phyloP scores from a whole-genome alignment of 208 protist genomes.

The Acanthamoeba culbertsoni region DNA sequence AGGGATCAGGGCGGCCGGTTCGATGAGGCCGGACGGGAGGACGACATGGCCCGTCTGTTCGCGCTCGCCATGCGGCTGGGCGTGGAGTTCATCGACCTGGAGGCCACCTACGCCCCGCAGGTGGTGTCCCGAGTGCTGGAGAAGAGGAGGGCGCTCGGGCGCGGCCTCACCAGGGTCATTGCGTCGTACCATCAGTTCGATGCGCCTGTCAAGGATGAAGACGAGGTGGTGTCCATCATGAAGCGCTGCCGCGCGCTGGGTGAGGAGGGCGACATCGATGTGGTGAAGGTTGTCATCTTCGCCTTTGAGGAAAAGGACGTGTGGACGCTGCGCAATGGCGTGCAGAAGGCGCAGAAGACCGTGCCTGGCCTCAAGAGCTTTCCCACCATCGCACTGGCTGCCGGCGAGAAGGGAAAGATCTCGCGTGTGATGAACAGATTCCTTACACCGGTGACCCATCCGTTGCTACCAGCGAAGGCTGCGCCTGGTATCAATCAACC shows the following conservation, averaged over 20 bases:
- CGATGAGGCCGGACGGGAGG: slow-evolving; percentile 40
- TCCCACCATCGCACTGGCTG: slow-evolving; percentile 69
- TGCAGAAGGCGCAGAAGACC: slow-evolving; percentile 8
- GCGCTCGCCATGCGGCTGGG: slow-evolving; percentile 72
- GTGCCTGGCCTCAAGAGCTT: background rate
- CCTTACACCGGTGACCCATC: slow-evolving; percentile 73
- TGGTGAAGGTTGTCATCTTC: slow-evolving; percentile 72
- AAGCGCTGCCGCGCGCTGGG: slow-evolving; percentile 14
- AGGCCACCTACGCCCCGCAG: slow-evolving; percentile 57
- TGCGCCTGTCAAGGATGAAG: background rate
- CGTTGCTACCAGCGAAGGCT: slow-evolving; percentile 57
- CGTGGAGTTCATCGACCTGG: slow-evolving; percentile 82
- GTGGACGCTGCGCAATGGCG: slow-evolving; percentile 51
- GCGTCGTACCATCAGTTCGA: slow-evolving; percentile 61
- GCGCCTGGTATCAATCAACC: slow-evolving; percentile 7
- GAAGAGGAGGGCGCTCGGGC: background rate
- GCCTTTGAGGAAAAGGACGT: slow-evolving; percentile 59
- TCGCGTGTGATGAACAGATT: slow-evolving; percentile 69
- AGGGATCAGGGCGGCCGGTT: slow-evolving; percentile 78
- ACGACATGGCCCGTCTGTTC: slow-evolving; percentile 59
- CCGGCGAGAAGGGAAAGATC: slow-evolving; percentile 67
- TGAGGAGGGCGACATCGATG: slow-evolving; percentile 25
- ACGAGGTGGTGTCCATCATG: background rate
- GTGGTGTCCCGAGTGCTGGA: background rate
- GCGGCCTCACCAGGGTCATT: slow-evolving; percentile 27